Evolutionary conservation across 352 stramenopile species (phyloP), one percentile per base, ranked within the genome.

Genomic region (Globisporangium iwayamae): DNA sequence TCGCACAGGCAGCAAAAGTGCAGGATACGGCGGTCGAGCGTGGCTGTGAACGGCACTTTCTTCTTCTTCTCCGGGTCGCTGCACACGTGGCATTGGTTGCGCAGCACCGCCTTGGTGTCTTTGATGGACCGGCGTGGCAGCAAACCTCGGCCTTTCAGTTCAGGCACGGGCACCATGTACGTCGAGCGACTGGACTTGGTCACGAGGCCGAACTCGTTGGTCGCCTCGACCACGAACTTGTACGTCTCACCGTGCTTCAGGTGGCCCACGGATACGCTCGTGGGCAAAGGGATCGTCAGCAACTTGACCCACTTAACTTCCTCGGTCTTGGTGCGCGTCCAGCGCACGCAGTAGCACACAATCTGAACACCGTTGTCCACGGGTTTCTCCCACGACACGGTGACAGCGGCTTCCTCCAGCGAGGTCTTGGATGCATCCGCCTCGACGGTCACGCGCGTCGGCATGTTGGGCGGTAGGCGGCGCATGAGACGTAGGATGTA

Each of bases 1-100:
- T 94, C 83, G 68, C 86, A 94, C 9, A 86, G 68, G 1, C 71
- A 91, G 74, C 86, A 94, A 43, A 90, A 93, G 71, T 94, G 86
- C 64, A 94, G 69, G 56, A 93, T 90, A 9, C 71, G 77, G 16
- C 79, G 73, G 50, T 94, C 79, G 22, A 92, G 70, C 22, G 71
- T 87, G 0, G 83, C 81, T 11, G 70, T 81, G 63, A 91, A 85
- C 36, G 81, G 78, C 59, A 90, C 68, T 16, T 78, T 81, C 66
- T 91, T 92, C 70, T 78, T 85, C 67, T 79, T 77, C 25, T 66
- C 66, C 1, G 81, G 73, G 45, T 91, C 78, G 50, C 81, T 76
- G 58, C 86, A 94, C 22, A 94, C 64, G 56, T 94, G 81, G 71
- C 86, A 94, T 54, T 89, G 78, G 53, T 88, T 83, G 25, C 80